Evolutionary conservation across 306 rosid species (phyloP), one percentile per base, ranked within the genome.

Genomic region (Canavalia gladiata): DNA sequence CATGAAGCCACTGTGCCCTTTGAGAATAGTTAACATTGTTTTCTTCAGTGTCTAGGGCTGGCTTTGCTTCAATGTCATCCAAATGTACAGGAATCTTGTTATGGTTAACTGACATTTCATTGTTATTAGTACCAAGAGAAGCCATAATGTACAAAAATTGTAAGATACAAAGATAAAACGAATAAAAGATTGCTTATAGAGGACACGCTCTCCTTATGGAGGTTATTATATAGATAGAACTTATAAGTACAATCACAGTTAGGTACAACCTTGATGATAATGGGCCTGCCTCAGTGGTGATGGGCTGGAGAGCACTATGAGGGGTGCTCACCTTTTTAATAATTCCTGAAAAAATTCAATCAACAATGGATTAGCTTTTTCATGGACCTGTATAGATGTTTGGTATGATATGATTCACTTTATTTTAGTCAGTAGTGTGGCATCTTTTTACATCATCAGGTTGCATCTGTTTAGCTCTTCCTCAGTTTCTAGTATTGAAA

Each of bases 1-100:
- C 91, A 0, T 88, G 71, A 56, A 91, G 89, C 92, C 89, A 85
- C 33, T 87, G 90, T 58, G 87, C 87, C 68, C 87, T 82, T 71
- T 80, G 83, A 54, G 83, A 86, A 87, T 84, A 82, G 63, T 91
- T 85, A 37, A 77, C 50, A 1, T 31, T 39, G 51, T 77, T 76
- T 50, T 74, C 81, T 35, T 79, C 82, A 3, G 31, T 34, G 41
- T 1, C 47, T 42, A 79, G 86, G 76, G 54, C 54, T 74, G 66
- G 80, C 2, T 82, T 77, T 69, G 71, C 76, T 35, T 81, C 86
- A 28, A 37, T 52, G 7, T 59, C 68, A 64, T 68, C 60, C 6
- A 28, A 59, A 18, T 68, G 66, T 28, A 66, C 50, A 7, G 83
- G 84, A 39, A 84, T 87, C 64, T 81, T 81, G 0, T 78, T 37